These are phyloP conservation scores for Backusella luteola DNA, from an alignment of 192 early-diverging fungal species.

Conservation along the genomic window DNA sequence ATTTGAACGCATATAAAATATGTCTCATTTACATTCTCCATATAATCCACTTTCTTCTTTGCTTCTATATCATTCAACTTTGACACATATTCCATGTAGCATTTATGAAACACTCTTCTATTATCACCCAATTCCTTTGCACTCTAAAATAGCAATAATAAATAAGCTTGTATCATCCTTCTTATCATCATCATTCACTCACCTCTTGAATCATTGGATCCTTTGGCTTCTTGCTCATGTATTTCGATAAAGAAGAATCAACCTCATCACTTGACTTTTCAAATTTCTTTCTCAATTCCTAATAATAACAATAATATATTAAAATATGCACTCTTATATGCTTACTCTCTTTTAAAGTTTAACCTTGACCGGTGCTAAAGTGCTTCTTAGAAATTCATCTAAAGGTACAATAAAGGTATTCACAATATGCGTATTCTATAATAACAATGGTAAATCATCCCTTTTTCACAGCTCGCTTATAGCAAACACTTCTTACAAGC, in stretches of 20 bases:
- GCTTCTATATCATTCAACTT: constrained; percentile 74
- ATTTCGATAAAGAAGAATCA: constrained; percentile 54
- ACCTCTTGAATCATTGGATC: constrained; percentile 59
- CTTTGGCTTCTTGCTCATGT: constrained; percentile 60
- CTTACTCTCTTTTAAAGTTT: neutral
- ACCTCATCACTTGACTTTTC: constrained; percentile 62
- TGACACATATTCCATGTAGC: constrained; percentile 62
- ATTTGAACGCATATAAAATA: neutral
- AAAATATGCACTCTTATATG: neutral
- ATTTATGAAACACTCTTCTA: constrained; percentile 59
- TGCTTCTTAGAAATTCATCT: constrained; percentile 58
- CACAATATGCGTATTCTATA: constrained; percentile 59
- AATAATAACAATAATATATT: neutral
- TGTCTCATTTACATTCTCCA: constrained; percentile 50
- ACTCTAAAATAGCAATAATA: constrained; percentile 29
- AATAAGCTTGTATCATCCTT: neutral
- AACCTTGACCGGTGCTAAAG: constrained; percentile 54
- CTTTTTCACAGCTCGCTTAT: neutral
- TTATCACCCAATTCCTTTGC: constrained; percentile 59
- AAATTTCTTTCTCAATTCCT: constrained; percentile 61
- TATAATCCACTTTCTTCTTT: constrained; percentile 75
- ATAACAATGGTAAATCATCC: neutral
- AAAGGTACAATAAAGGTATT: constrained; percentile 71
- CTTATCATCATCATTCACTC: constrained; percentile 11
- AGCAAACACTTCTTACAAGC: constrained; percentile 39